Base-by-base conservation (phyloP, 164 flowering plant species). In the Kalanchoe fedtschenkoi region DNA sequence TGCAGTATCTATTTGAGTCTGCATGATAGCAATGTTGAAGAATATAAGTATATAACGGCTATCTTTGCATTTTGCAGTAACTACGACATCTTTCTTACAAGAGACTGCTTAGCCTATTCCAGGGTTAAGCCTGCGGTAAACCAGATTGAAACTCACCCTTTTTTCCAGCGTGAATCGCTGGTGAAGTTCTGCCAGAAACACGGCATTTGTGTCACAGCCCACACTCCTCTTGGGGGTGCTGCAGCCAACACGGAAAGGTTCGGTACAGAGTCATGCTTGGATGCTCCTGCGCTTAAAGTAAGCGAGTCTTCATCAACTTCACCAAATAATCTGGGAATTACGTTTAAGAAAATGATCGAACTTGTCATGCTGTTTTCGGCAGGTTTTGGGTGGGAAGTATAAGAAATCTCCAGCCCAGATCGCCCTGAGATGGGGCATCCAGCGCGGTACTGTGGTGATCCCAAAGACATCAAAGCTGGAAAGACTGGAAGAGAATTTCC, bases 1-100 rank as follows among this genome's bases (percentile, higher is more conserved):
- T 57, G 84, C 96, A 91, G 98, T 84, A 91, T 89, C 77, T 91
- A 80, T n/a, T n/a, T n/a, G n/a, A n/a, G n/a, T n/a, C n/a, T n/a
- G n/a, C n/a, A n/a, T n/a, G n/a, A n/a, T n/a, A n/a, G n/a, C n/a
- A n/a, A n/a, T n/a, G n/a, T n/a, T n/a, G n/a, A n/a, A n/a, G n/a
- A n/a, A n/a, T n/a, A n/a, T n/a, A n/a, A n/a, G n/a, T n/a, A n/a
- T n/a, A 51, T 11, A 55, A 5, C 33, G 0, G 58, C 58, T 22
- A 13, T 54, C 22, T 33, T 58, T 17, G 13, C 37, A 2, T 1
- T 58, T 33, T 57, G 84, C 96, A 91, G 98, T 84, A 91, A 91
- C 77, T 91, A 80, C 39, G 95, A 87, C 72, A 77, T 91, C 64
- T 87, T 87, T 58, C 78, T 91, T n/a, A 89, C 96, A 3, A 83